Percentiles rank a stretch among this genome's conserved stretches.
phyloP scores from a whole-genome alignment of 1,284 basidiomycete genomes.

The Filobasidium uniguttulatum region DNA sequence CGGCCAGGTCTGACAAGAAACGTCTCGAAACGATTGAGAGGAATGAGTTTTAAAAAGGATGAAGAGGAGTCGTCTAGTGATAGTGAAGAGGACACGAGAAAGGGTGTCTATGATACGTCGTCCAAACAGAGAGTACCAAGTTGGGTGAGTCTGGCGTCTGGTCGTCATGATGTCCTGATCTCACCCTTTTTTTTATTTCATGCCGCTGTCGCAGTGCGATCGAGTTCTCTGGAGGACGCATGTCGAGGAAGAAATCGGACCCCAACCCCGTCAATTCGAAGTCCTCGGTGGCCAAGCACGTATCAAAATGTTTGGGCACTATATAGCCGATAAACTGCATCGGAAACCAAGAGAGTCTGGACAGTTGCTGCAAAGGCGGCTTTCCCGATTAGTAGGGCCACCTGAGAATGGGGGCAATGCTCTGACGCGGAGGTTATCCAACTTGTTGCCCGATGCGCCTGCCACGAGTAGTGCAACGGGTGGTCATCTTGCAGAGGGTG shows the following conservation, averaged over 20 bases:
- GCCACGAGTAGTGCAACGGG: no score
- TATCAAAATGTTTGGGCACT: not conserved
- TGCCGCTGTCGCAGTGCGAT: slow-evolving; percentile 35
- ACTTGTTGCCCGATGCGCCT: no score
- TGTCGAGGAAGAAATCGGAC: slow-evolving; percentile 17
- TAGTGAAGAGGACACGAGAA: slow-evolving; percentile 26
- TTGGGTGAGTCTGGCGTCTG: slow-evolving; percentile 38
- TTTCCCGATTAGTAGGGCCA: not conserved
- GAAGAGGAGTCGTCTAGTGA: slow-evolving; percentile 18
- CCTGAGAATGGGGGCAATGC: not conserved
- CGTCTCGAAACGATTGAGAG: slow-evolving; percentile 21
- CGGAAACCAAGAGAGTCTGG: not conserved
- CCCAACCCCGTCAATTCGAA: slow-evolving; percentile 1
- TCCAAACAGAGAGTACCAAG: slow-evolving; percentile 42
- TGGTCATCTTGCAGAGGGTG: no score
- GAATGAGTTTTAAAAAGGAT: slow-evolving; percentile 17
- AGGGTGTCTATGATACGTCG: slow-evolving; percentile 40
- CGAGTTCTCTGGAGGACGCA: slow-evolving; percentile 36
- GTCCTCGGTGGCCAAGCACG: slow-evolving; percentile 1
- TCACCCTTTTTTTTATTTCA: slow-evolving; percentile 1
- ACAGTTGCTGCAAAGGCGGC: not conserved
- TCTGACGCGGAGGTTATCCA: not conserved
- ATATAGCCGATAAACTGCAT: not conserved
- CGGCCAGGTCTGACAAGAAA: slow-evolving; percentile 13
- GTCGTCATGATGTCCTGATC: no score